Evolutionary conservation across 1,284 basidiomycete genomes (phyloP), one percentile per base, ranked within the genome.

Genomic region (Malassezia equina): DNA sequence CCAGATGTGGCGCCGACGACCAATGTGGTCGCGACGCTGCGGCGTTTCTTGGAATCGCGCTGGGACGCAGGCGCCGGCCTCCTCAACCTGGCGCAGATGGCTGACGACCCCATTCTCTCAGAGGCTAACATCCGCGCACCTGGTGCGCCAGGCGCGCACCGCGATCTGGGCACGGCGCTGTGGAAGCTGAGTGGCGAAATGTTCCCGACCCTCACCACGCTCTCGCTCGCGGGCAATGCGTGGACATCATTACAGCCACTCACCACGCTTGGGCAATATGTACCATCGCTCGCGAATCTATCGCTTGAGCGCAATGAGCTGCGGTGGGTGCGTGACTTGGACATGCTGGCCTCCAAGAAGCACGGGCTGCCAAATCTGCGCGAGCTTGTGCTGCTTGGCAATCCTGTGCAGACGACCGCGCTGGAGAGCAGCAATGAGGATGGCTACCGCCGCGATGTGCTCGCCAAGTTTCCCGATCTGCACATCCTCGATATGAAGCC

Each of bases 101-200:
- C 80, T 48, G 81, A 85, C 32, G 88, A 90, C 69, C 80, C 83
- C 36, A 76, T 83, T 39, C 76, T 90, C 55, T 81, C 79, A 67
- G 83, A 81, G 67, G 76, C 84, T 63, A 79, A 81, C 36, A 77
- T 90, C 36, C 66, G 77, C 17, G 79, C 84, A 2, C 85, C 86
- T 6, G 85, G 85, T 19, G 74, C 78, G 28, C 81, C 81, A 21
- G 78, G 78, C 3, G 79, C 82, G 32, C 78, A 80, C n/a, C 67
- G 76, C 27, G 82, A 80, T 60, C 84, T 88, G 64, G 82, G 84
- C 1, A 81, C 84, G 5, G 88, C 88, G n/a, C 81, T 90, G 34
- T 88, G 88, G 78, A 91, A 90, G 75, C 78, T 90, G n/a, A 86
- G 86, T 3, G 79, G 81, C 21, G 81, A 85, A 62, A 80, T 89